These are phyloP conservation scores for Rhizophlyctis rosea DNA, from an alignment of 192 early-diverging fungal species.

Conservation along the genomic window DNA sequence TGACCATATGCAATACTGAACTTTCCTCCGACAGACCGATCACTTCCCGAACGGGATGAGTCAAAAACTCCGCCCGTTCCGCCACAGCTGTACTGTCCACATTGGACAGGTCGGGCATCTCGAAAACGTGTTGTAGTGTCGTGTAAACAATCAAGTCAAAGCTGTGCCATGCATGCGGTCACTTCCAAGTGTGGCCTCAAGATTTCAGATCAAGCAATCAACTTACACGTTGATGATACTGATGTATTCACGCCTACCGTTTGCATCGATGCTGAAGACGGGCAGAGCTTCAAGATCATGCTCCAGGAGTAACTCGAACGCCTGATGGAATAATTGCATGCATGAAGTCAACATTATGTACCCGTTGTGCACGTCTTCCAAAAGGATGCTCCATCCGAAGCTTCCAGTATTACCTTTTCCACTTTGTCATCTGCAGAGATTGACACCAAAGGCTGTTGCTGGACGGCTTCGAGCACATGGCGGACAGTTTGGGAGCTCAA, in stretches of 20 bases:
- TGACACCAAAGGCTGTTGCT: not conserved
- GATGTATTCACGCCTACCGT: not conserved
- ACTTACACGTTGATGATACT: constrained; percentile 7
- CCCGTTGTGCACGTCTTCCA: not conserved
- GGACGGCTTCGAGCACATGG: not conserved
- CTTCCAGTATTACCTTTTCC: not conserved
- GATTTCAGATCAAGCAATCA: not conserved
- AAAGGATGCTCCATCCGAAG: not conserved
- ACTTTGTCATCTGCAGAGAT: not conserved
- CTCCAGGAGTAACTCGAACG: not conserved
- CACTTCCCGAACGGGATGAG: constrained; percentile 5
- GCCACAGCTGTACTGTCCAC: not conserved
- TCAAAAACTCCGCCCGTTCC: constrained; percentile 3
- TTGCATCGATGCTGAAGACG: not conserved
- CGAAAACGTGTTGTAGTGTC: not conserved
- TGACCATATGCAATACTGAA: not conserved
- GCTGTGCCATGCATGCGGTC: not conserved
- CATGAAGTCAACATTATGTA: not conserved
- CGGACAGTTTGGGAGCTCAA: not conserved
- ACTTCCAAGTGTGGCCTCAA: not conserved
- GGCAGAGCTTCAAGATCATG: constrained; percentile 4
- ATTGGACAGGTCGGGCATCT: not conserved
- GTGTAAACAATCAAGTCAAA: constrained; percentile 11
- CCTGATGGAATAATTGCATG: not conserved
- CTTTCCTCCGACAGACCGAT: constrained; percentile 1